Percentiles rank a stretch among this genome's conserved stretches.
These are phyloP conservation scores for Golubevia sp. DNA, from an alignment of 1,284 basidiomycete genomes.

Conservation along the genomic window DNA sequence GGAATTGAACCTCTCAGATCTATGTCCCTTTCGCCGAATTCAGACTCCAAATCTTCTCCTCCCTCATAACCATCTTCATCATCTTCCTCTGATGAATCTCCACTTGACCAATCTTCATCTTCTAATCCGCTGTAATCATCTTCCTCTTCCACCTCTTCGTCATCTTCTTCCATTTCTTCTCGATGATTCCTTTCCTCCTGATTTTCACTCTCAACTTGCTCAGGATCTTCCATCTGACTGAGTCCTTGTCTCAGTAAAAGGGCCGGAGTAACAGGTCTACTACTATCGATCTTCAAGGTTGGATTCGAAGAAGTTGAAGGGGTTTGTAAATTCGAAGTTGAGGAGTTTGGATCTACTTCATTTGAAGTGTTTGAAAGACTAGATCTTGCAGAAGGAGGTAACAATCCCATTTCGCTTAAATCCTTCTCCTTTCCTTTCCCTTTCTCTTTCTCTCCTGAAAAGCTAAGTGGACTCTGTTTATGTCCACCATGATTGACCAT, in stretches of 20 bases:
- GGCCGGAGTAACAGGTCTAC: neutral
- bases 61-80: slow-evolving; percentile 9
- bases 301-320: neutral
- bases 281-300: no score
- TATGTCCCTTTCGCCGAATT: neutral
- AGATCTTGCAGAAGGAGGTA: neutral
- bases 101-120: slow-evolving; percentile 8
- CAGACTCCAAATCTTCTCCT: slow-evolving; percentile 5
- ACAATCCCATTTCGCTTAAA: neutral
- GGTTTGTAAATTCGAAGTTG: neutral
- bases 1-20: neutral
- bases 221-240: neutral
- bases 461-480: neutral
- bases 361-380: no score
- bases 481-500: neutral
- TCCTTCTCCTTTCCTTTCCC: no score
- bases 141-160: slow-evolving; percentile 1
- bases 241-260: neutral
- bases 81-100: slow-evolving; percentile 4
- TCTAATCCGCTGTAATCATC: slow-evolving; percentile 4
- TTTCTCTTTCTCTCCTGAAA: neutral
- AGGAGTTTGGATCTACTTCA: no score
- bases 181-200: neutral
- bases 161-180: neutral
- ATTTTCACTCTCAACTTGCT: neutral